Percentiles rank a stretch among this genome's conserved stretches.
Conservation (phyloP, 2,329 filamentous ascomycete genomes). For the Alternaria metachromatica region DNA sequence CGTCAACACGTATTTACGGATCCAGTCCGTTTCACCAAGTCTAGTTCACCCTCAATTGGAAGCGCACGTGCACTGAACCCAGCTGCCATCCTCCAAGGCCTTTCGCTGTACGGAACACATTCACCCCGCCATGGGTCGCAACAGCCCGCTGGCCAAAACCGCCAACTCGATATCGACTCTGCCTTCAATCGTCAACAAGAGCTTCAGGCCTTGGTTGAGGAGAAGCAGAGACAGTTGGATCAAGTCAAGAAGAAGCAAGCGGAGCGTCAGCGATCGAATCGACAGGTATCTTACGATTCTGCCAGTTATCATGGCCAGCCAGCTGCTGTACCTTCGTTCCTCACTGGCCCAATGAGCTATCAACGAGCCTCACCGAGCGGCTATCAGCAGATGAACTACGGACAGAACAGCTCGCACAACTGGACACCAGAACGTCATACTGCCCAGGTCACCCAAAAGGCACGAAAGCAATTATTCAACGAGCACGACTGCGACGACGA, state of each 20-base stretch:
- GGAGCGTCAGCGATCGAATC: not conserved
- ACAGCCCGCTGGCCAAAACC: not conserved
- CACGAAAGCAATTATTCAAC: not conserved
- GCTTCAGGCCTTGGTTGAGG: not conserved
- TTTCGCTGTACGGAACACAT: not conserved
- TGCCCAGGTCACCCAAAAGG: too few species aligned
- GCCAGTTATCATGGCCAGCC: not conserved
- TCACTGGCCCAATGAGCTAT: constrained; percentile 4
- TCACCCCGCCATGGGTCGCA: not conserved
- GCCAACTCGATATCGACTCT: not conserved
- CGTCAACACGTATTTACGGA: not conserved
- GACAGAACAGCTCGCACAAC: not conserved
- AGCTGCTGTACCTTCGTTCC: not conserved
- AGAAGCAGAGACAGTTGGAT: not conserved
- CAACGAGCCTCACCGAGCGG: not conserved
- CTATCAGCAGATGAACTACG: not conserved
- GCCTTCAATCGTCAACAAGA: not conserved
- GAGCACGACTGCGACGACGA: not conserved
- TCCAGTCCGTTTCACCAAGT: not conserved
- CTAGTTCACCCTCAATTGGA: not conserved
- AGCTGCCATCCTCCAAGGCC: too few species aligned
- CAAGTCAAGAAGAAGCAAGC: not conserved
- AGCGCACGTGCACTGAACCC: not conserved
- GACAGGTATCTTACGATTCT: not conserved
- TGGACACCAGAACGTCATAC: not conserved